Conservation (phyloP, 208 protist genomes). For the Acanthamoeba castellanii region DNA sequence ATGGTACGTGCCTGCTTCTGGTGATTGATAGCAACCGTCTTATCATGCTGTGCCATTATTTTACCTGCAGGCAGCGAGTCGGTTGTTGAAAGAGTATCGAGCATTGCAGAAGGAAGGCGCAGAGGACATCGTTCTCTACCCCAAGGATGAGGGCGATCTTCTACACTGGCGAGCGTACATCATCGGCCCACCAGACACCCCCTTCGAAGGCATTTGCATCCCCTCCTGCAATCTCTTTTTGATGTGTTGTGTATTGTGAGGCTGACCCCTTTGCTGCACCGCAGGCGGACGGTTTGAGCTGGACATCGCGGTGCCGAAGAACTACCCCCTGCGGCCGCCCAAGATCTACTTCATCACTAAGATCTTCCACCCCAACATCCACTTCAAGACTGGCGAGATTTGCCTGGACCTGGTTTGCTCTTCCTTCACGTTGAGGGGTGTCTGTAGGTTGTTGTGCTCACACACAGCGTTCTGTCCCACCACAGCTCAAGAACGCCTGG, state of each 20-base stretch:
- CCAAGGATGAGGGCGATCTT: conserved; percentile 19
- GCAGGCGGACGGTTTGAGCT: conserved; percentile 86
- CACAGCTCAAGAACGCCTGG: conserved; percentile 89
- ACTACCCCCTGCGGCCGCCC: conserved; percentile 88
- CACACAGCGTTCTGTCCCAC: not conserved
- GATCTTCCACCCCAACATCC: conserved; percentile 92
- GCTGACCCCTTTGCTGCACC: not conserved
- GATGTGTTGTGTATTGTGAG: not conserved
- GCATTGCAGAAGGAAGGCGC: conserved; percentile 58
- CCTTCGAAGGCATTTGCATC: conserved; percentile 75
- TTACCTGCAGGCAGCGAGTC: not conserved
- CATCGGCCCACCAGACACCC: conserved; percentile 81
- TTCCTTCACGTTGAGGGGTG: not conserved
- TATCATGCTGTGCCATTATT: no score
- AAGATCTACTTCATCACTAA: conserved; percentile 88
- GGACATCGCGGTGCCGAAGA: conserved; percentile 84
- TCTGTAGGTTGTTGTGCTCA: not conserved
- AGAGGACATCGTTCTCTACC: conserved; percentile 49
- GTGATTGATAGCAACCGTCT: no score
- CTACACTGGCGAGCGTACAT: conserved; percentile 78
- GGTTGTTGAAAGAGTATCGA: conserved; percentile 60
- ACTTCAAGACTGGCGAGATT: conserved; percentile 90
- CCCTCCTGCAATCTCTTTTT: no score
- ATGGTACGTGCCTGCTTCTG: no score
- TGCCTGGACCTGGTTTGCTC: conserved; percentile 87